A percentile compares a stretch with the other conserved stretches of the same genome.
Evolutionary conservation across 2,329 filamentous ascomycete genomes (phyloP).

Genomic region (Fusarium sp.): DNA sequence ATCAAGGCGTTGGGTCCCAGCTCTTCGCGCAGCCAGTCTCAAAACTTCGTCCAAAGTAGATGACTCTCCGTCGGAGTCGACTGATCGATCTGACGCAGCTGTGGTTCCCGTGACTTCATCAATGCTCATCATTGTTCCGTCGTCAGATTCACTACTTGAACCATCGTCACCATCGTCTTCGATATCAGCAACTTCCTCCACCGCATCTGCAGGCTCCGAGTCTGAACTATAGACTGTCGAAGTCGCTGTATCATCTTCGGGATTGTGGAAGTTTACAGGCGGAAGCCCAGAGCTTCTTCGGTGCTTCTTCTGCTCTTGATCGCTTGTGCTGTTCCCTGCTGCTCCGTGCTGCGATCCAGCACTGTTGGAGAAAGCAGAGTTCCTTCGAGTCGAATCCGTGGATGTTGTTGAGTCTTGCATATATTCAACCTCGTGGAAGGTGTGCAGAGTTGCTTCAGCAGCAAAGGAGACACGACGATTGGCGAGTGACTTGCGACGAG

Average conservation of each 20-base stretch:
- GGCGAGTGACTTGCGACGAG: constrained; percentile 91
- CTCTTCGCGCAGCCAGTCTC: constrained; percentile 80
- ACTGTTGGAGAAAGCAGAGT: constrained; percentile 63
- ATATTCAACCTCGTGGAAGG: constrained; percentile 94
- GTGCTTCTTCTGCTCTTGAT: constrained; percentile 74
- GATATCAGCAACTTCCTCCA: constrained; percentile 71
- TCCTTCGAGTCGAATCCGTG: constrained; percentile 81
- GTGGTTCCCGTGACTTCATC: constrained; percentile 83
- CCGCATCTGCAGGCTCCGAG: constrained; percentile 70
- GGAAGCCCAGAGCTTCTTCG: constrained; percentile 79
- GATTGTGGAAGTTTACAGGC: constrained; percentile 75
- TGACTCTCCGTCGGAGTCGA: constrained; percentile 77
- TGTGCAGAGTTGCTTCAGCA: constrained; percentile 96
- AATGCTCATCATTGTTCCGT: constrained; percentile 86
- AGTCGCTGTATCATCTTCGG: constrained; percentile 77
- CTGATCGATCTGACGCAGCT: constrained; percentile 71
- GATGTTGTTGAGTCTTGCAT: constrained; percentile 89
- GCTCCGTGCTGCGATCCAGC: constrained; percentile 64
- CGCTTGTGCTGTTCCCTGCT: constrained; percentile 74
- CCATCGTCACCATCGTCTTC: constrained; percentile 61
- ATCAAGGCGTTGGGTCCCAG: constrained; percentile 80
- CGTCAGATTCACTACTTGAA: constrained; percentile 74
- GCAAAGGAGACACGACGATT: constrained; percentile 97
- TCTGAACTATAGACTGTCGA: constrained; percentile 85
- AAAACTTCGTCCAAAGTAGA: constrained; percentile 84